phyloP scores from a whole-genome alignment of 352 stramenopile genomes.

The Phytophthora multivora region DNA sequence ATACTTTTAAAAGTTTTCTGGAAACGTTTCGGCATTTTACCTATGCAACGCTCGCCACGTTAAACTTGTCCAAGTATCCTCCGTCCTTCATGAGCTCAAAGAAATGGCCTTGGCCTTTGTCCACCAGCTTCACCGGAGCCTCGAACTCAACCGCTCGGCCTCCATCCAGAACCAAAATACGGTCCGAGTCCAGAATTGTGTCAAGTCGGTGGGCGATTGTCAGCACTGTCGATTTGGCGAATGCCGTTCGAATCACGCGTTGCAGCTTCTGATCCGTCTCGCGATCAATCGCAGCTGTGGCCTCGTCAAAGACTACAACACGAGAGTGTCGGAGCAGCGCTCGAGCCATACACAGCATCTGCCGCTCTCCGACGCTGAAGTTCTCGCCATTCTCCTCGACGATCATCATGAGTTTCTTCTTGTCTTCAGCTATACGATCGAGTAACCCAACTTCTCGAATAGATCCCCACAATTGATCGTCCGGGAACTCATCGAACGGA shows the following conservation, averaged over 20 bases:
- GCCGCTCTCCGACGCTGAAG: constrained; percentile 92
- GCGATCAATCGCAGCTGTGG: constrained; percentile 79
- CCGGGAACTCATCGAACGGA: constrained; percentile 82
- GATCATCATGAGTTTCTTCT: constrained; percentile 63
- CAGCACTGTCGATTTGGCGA: constrained; percentile 91
- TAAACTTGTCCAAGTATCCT: constrained; percentile 45
- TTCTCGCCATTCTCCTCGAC: constrained; percentile 95
- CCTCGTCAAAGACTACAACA: constrained; percentile 80
- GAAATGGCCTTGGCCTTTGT: constrained; percentile 46
- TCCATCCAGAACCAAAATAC: constrained; percentile 71
- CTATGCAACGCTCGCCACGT: constrained; percentile 9
- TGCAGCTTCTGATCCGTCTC: constrained; percentile 71
- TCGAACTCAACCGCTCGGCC: constrained; percentile 79
- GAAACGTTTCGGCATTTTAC: neutral
- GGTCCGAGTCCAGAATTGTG: constrained; percentile 92
- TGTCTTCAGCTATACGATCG: constrained; percentile 56
- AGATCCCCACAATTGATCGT: constrained; percentile 63
- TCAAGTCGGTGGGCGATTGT: constrained; percentile 93
- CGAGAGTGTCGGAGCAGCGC: constrained; percentile 85
- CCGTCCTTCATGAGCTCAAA: constrained; percentile 56
- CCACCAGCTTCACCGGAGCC: constrained; percentile 64
- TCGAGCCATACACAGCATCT: constrained; percentile 93
- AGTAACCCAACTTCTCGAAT: constrained; percentile 48
- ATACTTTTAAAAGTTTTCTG: too few relatives aligned
- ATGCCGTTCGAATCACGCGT: constrained; percentile 79